These are phyloP conservation scores for Zygoascus tannicola DNA, from an alignment of 805 yeast species.

Conservation along the genomic window DNA sequence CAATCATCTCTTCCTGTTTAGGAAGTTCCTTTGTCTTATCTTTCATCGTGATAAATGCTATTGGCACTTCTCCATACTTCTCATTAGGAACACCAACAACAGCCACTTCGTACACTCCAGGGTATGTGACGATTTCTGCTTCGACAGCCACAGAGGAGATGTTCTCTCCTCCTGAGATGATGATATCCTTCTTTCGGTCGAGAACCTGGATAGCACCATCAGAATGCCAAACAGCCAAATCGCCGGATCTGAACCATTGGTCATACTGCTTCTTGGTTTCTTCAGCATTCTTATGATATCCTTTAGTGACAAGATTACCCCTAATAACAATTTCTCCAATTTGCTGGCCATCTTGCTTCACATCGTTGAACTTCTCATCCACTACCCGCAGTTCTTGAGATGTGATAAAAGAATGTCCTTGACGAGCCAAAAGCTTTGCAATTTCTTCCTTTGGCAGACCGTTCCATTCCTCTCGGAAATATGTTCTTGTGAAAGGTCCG, in stretches of 20 bases:
- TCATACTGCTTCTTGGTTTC: slow-evolving; percentile 27
- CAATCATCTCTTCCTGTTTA: slow-evolving; percentile 13
- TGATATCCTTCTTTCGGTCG: slow-evolving; percentile 30
- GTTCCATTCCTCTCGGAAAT: slow-evolving; percentile 27
- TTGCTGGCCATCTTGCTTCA: slow-evolving; percentile 23
- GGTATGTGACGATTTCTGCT: slow-evolving; percentile 21
- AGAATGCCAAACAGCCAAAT: slow-evolving; percentile 28
- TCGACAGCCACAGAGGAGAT: slow-evolving; percentile 30
- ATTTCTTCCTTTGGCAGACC: slow-evolving; percentile 20
- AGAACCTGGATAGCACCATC: slow-evolving; percentile 28
- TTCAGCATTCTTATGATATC: slow-evolving; percentile 26
- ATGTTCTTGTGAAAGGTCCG: slow-evolving; percentile 28
- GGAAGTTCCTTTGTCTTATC: slow-evolving; percentile 4
- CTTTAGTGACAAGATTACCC: slow-evolving; percentile 27
- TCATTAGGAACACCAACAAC: slow-evolving; percentile 26
- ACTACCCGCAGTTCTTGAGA: slow-evolving; percentile 24
- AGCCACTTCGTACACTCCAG: slow-evolving; percentile 25
- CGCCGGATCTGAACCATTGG: slow-evolving; percentile 30
- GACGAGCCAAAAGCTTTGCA: slow-evolving; percentile 25
- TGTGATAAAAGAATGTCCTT: slow-evolving; percentile 27
- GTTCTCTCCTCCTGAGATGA: slow-evolving; percentile 31
- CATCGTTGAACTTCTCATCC: slow-evolving; percentile 18
- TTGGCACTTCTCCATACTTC: slow-evolving; percentile 29
- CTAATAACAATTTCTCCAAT: slow-evolving; percentile 29
- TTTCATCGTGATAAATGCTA: slow-evolving; percentile 24